A percentile compares a stretch with the other conserved stretches of the same genome.
Conservation (phyloP, 2,329 filamentous ascomycete genomes). For the Teratosphaeria destructans region DNA sequence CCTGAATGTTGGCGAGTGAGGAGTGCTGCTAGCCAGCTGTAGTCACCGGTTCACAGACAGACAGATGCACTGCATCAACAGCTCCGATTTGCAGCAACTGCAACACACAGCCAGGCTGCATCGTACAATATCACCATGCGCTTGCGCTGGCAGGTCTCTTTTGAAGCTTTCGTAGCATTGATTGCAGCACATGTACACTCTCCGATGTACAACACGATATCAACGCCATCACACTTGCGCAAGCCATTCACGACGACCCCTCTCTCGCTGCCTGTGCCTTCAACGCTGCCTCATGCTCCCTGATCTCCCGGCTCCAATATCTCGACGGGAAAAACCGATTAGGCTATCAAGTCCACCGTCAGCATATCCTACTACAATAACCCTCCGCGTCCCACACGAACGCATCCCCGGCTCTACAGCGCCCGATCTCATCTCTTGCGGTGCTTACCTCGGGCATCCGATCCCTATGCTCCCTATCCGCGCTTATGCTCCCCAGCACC, state of each 20-base stretch:
- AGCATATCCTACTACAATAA: not conserved
- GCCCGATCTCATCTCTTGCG: not conserved
- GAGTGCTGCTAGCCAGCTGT: too few species aligned
- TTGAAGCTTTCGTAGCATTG: not conserved
- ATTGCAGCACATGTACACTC: not conserved
- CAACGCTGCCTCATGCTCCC: constrained; percentile 53
- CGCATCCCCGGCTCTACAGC: not conserved
- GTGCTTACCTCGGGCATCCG: constrained; percentile 56
- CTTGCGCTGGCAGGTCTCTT: too few species aligned
- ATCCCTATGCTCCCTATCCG: constrained; percentile 60
- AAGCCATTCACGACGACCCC: not conserved
- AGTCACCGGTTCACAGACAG: too few species aligned
- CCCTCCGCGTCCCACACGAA: not conserved
- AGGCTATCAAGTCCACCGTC: constrained; percentile 25
- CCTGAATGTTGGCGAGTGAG: too few species aligned
- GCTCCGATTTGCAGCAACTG: too few species aligned
- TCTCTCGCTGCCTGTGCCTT: constrained; percentile 17
- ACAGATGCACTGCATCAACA: too few species aligned
- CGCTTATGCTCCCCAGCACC: constrained; percentile 58
- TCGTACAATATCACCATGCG: too few species aligned
- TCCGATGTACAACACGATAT: not conserved
- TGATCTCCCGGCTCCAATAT: constrained; percentile 65
- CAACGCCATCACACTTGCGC: not conserved
- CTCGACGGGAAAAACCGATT: constrained; percentile 74
- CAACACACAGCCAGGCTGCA: too few species aligned